Evolutionary conservation across 148 eudicot genomes (phyloP).

Genomic region (Cornus florida): DNA sequence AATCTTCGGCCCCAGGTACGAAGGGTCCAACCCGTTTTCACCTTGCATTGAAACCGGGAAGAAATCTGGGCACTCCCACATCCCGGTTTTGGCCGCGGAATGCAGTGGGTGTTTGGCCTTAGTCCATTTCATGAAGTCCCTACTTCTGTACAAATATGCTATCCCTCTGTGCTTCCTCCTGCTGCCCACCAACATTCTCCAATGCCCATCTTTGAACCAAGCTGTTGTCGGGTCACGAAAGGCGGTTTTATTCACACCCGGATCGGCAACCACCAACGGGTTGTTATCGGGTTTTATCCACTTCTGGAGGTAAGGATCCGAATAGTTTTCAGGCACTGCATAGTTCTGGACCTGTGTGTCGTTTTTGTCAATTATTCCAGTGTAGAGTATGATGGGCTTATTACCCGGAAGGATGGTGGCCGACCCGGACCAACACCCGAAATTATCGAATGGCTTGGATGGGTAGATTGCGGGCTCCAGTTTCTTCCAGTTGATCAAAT

Average conservation of each 20-base stretch:
- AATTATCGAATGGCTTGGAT: slow-evolving; percentile 50
- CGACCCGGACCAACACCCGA: slow-evolving; percentile 76
- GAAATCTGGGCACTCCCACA: slow-evolving; percentile 90
- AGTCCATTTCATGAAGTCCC: slow-evolving; percentile 55
- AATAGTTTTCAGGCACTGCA: slow-evolving; percentile 58
- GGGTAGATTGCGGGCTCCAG: slow-evolving; percentile 56
- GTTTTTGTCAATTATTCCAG: slow-evolving; percentile 41
- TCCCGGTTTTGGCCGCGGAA: slow-evolving; percentile 45
- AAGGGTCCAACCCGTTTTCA: slow-evolving; percentile 50
- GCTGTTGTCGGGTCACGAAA: slow-evolving; percentile 79
- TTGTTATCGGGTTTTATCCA: slow-evolving; percentile 83
- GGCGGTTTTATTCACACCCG: slow-evolving; percentile 37
- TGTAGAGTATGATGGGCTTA: slow-evolving; percentile 61
- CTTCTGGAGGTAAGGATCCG: slow-evolving; percentile 64
- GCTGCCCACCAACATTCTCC: slow-evolving; percentile 60
- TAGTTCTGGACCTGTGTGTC: slow-evolving; percentile 66
- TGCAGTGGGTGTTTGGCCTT: slow-evolving; percentile 67
- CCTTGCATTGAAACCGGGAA: slow-evolving; percentile 49
- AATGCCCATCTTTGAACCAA: slow-evolving; percentile 39
- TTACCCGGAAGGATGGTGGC: slow-evolving; percentile 51
- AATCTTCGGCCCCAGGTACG: slow-evolving; percentile 25
- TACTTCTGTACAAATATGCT: slow-evolving; percentile 56
- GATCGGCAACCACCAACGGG: slow-evolving; percentile 52
- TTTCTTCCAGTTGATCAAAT: slow-evolving; percentile 44
- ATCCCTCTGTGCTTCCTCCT: slow-evolving; percentile 46